Evolutionary conservation across 2,329 filamentous ascomycete genomes (phyloP), one percentile per base, ranked within the genome.

Genomic region (Eutypa lata): DNA sequence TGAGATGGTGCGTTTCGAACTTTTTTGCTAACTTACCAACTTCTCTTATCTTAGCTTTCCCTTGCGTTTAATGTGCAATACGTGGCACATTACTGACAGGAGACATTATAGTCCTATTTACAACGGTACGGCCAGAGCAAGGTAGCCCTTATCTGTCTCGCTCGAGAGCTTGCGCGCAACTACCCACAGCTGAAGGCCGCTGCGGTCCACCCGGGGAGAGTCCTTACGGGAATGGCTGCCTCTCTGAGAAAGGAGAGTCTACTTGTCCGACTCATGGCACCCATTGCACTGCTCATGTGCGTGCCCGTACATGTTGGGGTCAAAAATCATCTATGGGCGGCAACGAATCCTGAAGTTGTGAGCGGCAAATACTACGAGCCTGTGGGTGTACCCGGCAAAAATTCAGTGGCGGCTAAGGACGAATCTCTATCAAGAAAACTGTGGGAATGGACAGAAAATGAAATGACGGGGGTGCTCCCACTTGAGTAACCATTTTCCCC

Each of bases 51-150:
- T n/a, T n/a, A n/a, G n/a, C n/a, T n/a, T n/a, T n/a, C n/a, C n/a
- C n/a, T n/a, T n/a, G n/a, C n/a, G n/a, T n/a, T 26, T 47, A 16
- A 31, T 33, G 18, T 35, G 16, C 28, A 13, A n/a, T n/a, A 46
- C 49, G 42, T 24, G 19, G 46, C 19, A 28, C 16, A 8, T 26
- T 33, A 33, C 37, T 47, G 24, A 53, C 37, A 48, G 40, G 18
- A 43, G 14, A 5, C 35, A 19, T 44, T 44, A 28, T 48, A 55
- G 53, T 49, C 46, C 3, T 52, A 52, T 26, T 21, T 70, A 65
- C 53, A 58, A 4, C 67, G 74, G 7, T 80, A 81, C 58, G 73
- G 70, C 0, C 73, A 77, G 56, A 72, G 69, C 47, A 81, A 81
- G 57, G 63, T 80, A 3, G 77, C 78, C 0, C 75, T 78, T 52